Evolutionary conservation across 208 protist genomes (phyloP).

Genomic region (Trypanosoma lewisi): DNA sequence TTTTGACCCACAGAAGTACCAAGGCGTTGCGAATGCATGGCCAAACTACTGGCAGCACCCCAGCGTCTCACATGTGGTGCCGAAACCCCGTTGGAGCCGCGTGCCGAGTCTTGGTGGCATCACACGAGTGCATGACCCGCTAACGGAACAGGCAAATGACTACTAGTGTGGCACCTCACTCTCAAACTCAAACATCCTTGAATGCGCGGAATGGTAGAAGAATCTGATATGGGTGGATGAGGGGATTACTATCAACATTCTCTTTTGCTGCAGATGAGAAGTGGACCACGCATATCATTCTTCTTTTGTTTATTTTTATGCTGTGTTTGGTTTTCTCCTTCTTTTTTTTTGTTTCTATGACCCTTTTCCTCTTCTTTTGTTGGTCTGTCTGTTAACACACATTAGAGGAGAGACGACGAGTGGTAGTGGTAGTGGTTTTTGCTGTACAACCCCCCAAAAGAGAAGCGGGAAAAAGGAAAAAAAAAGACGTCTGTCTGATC

Average conservation of each 20-base stretch:
- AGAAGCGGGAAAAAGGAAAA: too few relatives aligned
- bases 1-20: conserved; percentile 65
- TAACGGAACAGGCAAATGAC: conserved; percentile 46
- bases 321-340: neutral
- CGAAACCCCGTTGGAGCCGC: conserved; percentile 68
- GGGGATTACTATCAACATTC: too few relatives aligned
- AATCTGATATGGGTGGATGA: too few relatives aligned
- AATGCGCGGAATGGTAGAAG: neutral
- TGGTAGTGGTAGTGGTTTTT: too few relatives aligned
- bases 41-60: conserved; percentile 92
- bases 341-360: neutral
- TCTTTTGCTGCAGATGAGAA: neutral
- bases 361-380: neutral
- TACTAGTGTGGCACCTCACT: conserved; percentile 47
- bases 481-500: too few relatives aligned
- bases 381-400: neutral
- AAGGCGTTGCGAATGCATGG: conserved; percentile 62
- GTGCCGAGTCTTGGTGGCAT: conserved; percentile 82
- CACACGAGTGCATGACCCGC: conserved; percentile 72
- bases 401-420: too few relatives aligned
- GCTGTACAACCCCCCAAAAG: too few relatives aligned
- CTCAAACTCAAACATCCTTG: neutral
- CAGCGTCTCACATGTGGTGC: conserved; percentile 71
- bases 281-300: neutral
- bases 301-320: neutral